Percentiles rank a stretch among this genome's conserved stretches.
These are phyloP conservation scores for Fusarium sp. DNA, from an alignment of 2,329 filamentous ascomycete species.

Conservation along the genomic window DNA sequence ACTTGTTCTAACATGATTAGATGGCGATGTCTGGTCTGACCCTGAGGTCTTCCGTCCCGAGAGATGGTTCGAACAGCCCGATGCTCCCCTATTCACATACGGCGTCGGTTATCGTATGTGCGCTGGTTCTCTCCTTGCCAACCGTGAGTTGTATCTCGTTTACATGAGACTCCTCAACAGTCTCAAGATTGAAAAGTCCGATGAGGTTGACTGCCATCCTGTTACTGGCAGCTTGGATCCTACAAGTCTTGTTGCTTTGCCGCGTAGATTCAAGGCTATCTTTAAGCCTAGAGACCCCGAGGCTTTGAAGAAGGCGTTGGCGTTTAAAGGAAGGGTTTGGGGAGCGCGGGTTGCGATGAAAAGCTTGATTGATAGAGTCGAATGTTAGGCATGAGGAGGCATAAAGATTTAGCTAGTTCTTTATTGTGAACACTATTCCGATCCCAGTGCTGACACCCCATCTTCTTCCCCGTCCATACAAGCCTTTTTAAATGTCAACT, in stretches of 20 bases:
- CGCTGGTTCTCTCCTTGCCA: conserved; percentile 68
- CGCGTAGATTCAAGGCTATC: conserved; percentile 67
- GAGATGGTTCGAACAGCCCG: conserved; percentile 69
- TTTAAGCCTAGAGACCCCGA: conserved; percentile 65
- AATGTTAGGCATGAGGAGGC: no score
- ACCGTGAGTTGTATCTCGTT: conserved; percentile 74
- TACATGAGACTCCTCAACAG: conserved; percentile 73
- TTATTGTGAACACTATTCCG: no score
- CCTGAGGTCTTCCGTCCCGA: conserved; percentile 69
- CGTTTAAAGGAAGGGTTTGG: no score
- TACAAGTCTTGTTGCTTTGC: conserved; percentile 72
- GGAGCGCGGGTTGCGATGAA: no score
- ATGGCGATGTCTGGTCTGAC: conserved; percentile 55
- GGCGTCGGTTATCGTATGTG: conserved; percentile 78
- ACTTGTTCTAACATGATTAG: background rate
- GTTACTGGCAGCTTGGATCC: conserved; percentile 71
- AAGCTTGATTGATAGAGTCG: no score
- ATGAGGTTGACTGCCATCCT: conserved; percentile 70
- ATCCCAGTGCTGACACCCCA: no score
- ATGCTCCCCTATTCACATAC: conserved; percentile 74
- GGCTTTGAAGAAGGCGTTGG: conserved; percentile 35
- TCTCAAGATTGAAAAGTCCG: conserved; percentile 69
- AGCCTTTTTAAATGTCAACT: no score
- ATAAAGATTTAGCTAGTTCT: no score
- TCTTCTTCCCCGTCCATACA: no score